Evolutionary conservation across 495 filamentous ascomycete species (phyloP).

Genomic region (Chaetomidium leptoderma): DNA sequence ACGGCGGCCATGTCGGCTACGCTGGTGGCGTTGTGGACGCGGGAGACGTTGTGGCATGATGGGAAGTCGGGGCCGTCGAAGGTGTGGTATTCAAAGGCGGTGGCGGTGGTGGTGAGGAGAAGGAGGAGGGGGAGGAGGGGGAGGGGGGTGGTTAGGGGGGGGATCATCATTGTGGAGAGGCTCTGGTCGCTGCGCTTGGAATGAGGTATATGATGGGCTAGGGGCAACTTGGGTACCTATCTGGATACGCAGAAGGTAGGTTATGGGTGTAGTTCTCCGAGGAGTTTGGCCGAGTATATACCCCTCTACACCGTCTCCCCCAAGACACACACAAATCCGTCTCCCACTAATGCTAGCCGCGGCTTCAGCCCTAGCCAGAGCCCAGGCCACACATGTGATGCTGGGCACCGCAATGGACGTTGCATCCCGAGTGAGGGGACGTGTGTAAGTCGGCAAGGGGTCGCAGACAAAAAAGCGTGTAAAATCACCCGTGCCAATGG

Average conservation of each 20-base stretch:
- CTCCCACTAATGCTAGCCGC: not conserved
- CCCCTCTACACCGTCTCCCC: not conserved
- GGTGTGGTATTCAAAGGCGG: slow-evolving; percentile 42
- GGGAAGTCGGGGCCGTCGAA: slow-evolving; percentile 49
- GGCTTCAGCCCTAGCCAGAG: not conserved
- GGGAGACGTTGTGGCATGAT: slow-evolving; percentile 42
- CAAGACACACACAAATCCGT: too few relatives aligned
- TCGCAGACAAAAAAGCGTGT: not conserved
- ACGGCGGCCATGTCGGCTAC: slow-evolving; percentile 41
- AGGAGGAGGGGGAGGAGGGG: slow-evolving; percentile 10
- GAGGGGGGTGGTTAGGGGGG: not conserved
- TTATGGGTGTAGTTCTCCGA: too few relatives aligned
- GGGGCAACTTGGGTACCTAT: not conserved
- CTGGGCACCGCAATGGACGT: not conserved
- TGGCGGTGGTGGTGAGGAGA: slow-evolving; percentile 18
- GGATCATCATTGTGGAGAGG: too few relatives aligned
- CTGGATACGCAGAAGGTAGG: not conserved
- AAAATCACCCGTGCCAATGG: not conserved
- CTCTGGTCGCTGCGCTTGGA: too few relatives aligned
- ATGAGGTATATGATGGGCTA: not conserved
- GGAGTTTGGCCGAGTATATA: not conserved
- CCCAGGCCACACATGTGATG: slow-evolving; percentile 9
- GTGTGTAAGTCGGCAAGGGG: not conserved
- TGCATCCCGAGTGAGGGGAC: not conserved
- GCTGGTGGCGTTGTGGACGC: slow-evolving; percentile 40